Conservation (phyloP, 2,329 filamentous ascomycete species). For the Calonectria pauciramosa region DNA sequence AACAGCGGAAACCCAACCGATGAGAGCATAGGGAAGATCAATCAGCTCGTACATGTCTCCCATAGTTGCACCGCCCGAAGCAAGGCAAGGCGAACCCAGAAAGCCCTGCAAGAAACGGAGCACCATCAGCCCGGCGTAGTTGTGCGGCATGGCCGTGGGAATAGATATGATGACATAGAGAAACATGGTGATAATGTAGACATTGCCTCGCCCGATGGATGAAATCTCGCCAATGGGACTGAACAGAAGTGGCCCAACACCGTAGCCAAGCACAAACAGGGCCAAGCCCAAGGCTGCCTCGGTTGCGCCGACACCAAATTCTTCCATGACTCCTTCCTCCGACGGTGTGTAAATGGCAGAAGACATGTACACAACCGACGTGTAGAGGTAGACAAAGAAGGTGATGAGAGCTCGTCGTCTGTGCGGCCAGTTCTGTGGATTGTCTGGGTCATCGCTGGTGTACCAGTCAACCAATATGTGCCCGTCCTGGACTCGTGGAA, state of each 20-base stretch:
- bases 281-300: conserved; percentile 70
- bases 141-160: conserved; percentile 72
- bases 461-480: too few relatives aligned
- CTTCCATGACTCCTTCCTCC: conserved; percentile 61
- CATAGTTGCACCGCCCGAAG: conserved; percentile 67
- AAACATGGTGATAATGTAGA: conserved; percentile 77
- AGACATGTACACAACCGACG: conserved; percentile 63
- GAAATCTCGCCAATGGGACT: conserved; percentile 77
- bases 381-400: too few relatives aligned
- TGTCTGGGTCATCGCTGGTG: too few relatives aligned
- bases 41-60: conserved; percentile 63
- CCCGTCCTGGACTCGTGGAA: too few relatives aligned
- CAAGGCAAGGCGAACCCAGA: conserved; percentile 59
- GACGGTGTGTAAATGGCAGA: conserved; percentile 63
- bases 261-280: conserved; percentile 75
- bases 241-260: conserved; percentile 74
- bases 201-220: conserved; percentile 74
- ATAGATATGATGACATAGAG: conserved; percentile 77
- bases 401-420: too few relatives aligned
- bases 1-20: too few relatives aligned
- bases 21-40: too few relatives aligned
- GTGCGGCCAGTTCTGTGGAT: too few relatives aligned
- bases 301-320: conserved; percentile 66
- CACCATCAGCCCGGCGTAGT: conserved; percentile 74
- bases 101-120: conserved; percentile 72